Evolutionary conservation across 768 basidiomycete genomes (phyloP), one percentile per base, ranked within the genome.

Genomic region (Boletus tomentosulus): DNA sequence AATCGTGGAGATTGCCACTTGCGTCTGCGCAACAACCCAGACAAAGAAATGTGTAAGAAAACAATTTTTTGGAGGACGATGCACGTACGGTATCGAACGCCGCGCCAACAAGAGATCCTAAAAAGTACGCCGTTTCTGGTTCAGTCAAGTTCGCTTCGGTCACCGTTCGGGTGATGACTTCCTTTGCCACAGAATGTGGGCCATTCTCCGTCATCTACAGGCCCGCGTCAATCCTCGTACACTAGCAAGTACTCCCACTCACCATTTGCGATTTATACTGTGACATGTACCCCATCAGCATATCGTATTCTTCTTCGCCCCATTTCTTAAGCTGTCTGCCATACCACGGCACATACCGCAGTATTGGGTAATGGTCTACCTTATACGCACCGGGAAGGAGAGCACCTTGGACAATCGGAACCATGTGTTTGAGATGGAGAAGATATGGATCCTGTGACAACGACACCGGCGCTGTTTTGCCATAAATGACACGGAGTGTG

Each of bases 311-410:
- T 53, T 83, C 79, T 1, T 63, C 57, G 44, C 85, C 83, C 35
- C 81, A 83, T 2, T 73, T 69, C 54, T 74, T 74, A 6, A 87
- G 72, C 50, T 82, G 78, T 16, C 75, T 71, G 1, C 82, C 73
- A 59, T 85, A 85, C n/a, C 80, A 81, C 1, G 86, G 85, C n/a
- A 87, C 60, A 56, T 79, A 82, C 19, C 53, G 55, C 25, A 75
- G 58, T 42, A 72, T 47, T 0, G 74, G 75, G 50, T 64, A 68
- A n/a, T 57, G 59, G 49, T 76, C 74, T 11, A 73, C 73, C 12
- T 56, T 53, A 46, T 70, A 70, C 5, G 66, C 58, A 2, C 74
- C 72, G 0, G 70, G 72, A 0, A 63, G 34, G 35, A 76, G 60
- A 2, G 67, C 67, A 2, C 57, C 51, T 16, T 71, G 66, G 1